phyloP scores from a whole-genome alignment of 257 asterid species.

The Petunia axillaris region DNA sequence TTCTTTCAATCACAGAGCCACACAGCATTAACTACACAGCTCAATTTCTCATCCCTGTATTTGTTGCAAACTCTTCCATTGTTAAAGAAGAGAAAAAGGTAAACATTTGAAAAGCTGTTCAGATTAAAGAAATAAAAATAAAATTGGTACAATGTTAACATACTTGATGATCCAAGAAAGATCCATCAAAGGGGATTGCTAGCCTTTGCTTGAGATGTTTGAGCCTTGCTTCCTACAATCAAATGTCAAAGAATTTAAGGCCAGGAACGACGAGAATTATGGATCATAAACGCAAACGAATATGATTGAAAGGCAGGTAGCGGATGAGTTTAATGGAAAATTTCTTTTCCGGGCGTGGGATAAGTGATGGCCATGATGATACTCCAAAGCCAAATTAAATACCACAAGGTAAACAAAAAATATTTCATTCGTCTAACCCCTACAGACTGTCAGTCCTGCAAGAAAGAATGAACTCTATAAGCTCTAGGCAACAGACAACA shows the following conservation, averaged over 20 bases:
- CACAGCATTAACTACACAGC: not conserved
- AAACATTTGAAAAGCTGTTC: not conserved
- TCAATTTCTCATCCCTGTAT: not conserved
- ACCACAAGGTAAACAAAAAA: not conserved
- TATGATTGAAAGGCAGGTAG: not conserved
- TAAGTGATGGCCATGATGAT: not conserved
- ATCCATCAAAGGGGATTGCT: constrained; percentile 83
- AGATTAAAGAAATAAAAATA: not conserved
- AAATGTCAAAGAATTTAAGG: constrained; percentile 34
- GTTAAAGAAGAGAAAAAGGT: constrained; percentile 16
- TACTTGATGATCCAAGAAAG: constrained; percentile 82
- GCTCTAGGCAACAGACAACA: not conserved
- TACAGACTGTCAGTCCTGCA: not conserved
- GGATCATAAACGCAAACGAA: constrained; percentile 20
- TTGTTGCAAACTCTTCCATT: not conserved
- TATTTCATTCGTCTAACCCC: too few species aligned
- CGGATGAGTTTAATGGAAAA: not conserved
- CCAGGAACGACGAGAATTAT: not conserved
- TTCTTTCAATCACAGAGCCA: not conserved
- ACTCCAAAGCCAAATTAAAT: not conserved
- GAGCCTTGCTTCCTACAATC: constrained; percentile 79
- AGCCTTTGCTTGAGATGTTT: constrained; percentile 75
- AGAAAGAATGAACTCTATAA: not conserved
- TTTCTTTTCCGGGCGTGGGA: not conserved
- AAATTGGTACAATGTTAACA: constrained; percentile 27